Base-by-base conservation (phyloP, 306 rosid genomes). In the Nissolia schottii region DNA sequence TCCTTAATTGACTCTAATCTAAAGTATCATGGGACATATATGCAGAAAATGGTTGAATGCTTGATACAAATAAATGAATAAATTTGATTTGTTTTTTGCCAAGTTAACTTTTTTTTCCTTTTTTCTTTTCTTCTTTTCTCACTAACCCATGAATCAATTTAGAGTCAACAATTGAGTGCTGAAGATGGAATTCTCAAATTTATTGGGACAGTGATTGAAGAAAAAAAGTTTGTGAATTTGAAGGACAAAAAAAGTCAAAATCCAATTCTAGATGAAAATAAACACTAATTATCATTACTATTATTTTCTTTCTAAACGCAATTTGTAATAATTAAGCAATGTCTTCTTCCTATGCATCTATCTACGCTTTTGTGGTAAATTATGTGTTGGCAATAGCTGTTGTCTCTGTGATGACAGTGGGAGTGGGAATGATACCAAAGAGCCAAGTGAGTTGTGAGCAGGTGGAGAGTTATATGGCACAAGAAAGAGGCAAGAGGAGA, bases 341-440 rank as follows among this genome's bases (percentile, higher is more conserved):
- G 4, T 29, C 29, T 29, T 12, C 34, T 76, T 29, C 16, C 34
- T 76, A 32, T 75, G 34, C 7, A 11, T 23, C 0, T 54, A 16
- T 41, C 5, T n/a, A n/a, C n/a, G n/a, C n/a, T n/a, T 1, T 16
- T 53, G 20, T 53, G 63, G 63, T 12, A 25, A 64, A 40, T 43
- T n/a, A 32, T 78, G 55, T 54, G 2, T 69, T 50, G 24, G 9
- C 50, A 62, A 22, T 41, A 29, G 51, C 51, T 45, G 51, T 45
- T 68, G 65, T 24, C 63, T 76, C 7, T 75, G 56, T 51, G 24
- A 77, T 74, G 55, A 16, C 61, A 92, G 98, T 90, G 81, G 98
- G 98, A 86, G 81, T 84, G 31, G 98, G 98, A 82, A 88, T 84
- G 88, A 67, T 92, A 57, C 95, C 96, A 22, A 82, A 81, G 77